Evolutionary conservation across 73 alveolate species (phyloP).

Genomic region (Urostyla sp.): DNA sequence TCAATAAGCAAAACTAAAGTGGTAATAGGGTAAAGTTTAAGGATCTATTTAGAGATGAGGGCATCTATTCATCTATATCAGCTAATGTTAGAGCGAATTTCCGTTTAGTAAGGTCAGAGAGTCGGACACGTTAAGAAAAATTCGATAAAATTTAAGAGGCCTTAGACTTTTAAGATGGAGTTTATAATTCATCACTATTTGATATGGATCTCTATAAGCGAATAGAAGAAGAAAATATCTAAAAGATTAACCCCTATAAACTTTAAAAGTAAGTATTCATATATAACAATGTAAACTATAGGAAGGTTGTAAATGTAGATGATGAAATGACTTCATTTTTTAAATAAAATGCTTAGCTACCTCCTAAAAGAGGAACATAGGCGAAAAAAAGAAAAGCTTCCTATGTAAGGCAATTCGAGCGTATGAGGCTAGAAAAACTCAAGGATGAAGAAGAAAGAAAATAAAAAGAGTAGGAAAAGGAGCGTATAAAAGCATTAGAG

Average conservation of each 20-base stretch:
- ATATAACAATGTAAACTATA: not conserved
- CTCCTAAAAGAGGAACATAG: constrained; percentile 1
- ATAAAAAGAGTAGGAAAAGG: constrained; percentile 22
- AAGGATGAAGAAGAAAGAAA: not conserved
- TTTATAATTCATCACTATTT: constrained; percentile 3
- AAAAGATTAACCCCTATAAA: not conserved
- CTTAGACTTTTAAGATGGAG: constrained; percentile 6
- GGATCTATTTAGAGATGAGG: constrained; percentile 30
- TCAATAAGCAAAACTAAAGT: not conserved
- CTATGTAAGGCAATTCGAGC: not conserved
- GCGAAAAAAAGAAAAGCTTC: not conserved
- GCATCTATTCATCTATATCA: constrained; percentile 10
- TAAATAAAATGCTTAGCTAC: not conserved
- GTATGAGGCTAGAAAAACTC: not conserved
- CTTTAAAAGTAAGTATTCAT: not conserved
- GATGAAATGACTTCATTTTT: not conserved
- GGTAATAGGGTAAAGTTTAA: constrained; percentile 11
- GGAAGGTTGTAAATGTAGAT: not conserved
- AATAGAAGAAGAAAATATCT: constrained; percentile 5
- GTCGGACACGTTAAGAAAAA: too few species aligned
- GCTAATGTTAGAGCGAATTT: too few species aligned
- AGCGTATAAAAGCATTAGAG: not conserved
- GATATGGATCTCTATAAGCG: not conserved
- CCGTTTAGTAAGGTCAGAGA: too few species aligned
- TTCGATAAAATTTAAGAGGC: too few species aligned